Evolutionary conservation across 805 yeast species (phyloP).

Genomic region (Metschnikowia peoriensis): DNA sequence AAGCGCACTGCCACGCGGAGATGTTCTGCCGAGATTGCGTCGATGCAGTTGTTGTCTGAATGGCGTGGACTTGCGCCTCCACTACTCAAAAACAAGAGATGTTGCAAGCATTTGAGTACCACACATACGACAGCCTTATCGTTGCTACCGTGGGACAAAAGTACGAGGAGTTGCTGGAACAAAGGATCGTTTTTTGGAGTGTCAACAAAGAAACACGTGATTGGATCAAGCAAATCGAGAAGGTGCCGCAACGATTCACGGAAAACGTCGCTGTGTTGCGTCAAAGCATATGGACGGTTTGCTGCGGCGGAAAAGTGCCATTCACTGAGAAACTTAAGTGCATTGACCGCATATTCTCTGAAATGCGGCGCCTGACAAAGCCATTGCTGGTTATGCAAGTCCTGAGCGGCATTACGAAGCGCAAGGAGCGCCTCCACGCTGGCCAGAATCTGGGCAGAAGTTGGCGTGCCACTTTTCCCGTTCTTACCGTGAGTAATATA

Average conservation of each 20-base stretch:
- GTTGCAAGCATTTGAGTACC: slow-evolving; percentile 71
- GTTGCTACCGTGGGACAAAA: slow-evolving; percentile 45
- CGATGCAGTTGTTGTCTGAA: slow-evolving; percentile 36
- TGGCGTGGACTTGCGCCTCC: slow-evolving; percentile 11
- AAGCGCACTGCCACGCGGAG: slow-evolving; percentile 57
- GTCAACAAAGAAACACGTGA: slow-evolving; percentile 79
- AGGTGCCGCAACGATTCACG: slow-evolving; percentile 66
- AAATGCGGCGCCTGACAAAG: slow-evolving; percentile 56
- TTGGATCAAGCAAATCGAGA: slow-evolving; percentile 79
- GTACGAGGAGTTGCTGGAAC: slow-evolving; percentile 52
- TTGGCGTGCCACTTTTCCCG: slow-evolving; percentile 11
- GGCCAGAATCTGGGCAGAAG: slow-evolving; percentile 22
- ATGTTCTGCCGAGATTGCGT: slow-evolving; percentile 32
- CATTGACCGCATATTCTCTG: slow-evolving; percentile 43
- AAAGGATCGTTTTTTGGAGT: slow-evolving; percentile 68
- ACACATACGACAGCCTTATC: slow-evolving; percentile 74
- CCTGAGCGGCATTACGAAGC: slow-evolving; percentile 80
- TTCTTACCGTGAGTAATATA: slow-evolving; percentile 17
- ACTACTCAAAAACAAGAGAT: slow-evolving; percentile 56
- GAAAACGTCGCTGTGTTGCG: slow-evolving; percentile 29
- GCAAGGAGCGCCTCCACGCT: slow-evolving; percentile 55
- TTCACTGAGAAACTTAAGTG: slow-evolving; percentile 39
- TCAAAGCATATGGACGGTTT: slow-evolving; percentile 18
- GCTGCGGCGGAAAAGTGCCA: slow-evolving; percentile 25
- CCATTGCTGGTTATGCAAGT: slow-evolving; percentile 75